phyloP scores from a whole-genome alignment of 1,284 basidiomycete species.

The Thelephora terrestris region DNA sequence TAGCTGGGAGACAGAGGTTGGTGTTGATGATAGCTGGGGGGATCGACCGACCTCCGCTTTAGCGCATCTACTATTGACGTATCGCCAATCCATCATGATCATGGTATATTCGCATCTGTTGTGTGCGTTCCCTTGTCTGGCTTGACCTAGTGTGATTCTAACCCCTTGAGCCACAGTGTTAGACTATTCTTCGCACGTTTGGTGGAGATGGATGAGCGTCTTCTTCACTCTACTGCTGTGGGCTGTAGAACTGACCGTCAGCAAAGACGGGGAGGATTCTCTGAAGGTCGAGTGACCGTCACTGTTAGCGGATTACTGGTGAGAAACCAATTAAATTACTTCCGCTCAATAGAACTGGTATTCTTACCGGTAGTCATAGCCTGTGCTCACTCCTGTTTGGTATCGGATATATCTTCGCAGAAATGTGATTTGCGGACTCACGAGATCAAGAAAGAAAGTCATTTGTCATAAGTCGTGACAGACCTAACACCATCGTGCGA shows the following conservation, averaged over 20 bases:
- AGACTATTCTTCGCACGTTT: constrained; percentile 77
- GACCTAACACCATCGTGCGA: no score
- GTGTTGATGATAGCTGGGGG: constrained; percentile 55
- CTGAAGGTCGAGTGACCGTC: no score
- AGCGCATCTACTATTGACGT: constrained; percentile 65
- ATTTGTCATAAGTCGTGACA: no score
- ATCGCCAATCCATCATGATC: constrained; percentile 74
- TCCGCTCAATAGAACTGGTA: no score
- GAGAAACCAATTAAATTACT: no score
- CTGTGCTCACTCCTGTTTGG: no score
- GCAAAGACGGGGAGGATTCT: constrained; percentile 58
- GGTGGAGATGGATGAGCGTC: constrained; percentile 85
- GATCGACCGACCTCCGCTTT: constrained; percentile 71
- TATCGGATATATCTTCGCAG: no score
- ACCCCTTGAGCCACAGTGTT: constrained; percentile 37
- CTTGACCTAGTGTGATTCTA: background rate
- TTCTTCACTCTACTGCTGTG: constrained; percentile 75
- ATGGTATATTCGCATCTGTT: constrained; percentile 77
- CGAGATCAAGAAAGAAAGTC: no score
- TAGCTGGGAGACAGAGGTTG: constrained; percentile 62
- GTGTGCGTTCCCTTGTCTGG: constrained; percentile 33
- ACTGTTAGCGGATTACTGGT: no score
- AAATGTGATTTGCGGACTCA: no score
- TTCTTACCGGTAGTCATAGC: no score
- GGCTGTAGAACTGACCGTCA: constrained; percentile 71